Conservation (phyloP, 352 stramenopile genomes). For the Aphanomyces cochlioides region DNA sequence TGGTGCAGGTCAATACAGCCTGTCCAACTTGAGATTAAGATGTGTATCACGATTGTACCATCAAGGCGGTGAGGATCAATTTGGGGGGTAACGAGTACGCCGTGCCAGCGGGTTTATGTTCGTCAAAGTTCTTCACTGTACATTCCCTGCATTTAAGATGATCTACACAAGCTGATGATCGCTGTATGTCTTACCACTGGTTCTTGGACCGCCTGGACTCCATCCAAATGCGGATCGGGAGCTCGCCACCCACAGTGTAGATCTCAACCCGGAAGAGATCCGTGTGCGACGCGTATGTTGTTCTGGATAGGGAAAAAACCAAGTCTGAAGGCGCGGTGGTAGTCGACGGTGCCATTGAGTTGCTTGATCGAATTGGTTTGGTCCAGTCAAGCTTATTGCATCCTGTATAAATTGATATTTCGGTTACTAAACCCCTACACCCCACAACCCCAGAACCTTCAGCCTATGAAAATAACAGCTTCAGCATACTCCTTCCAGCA, state of each 20-base stretch:
- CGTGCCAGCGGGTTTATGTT: background rate
- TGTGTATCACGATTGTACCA: background rate
- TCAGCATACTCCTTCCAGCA: no score
- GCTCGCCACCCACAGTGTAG: background rate
- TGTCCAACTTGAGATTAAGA: background rate
- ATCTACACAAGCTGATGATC: background rate
- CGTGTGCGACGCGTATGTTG: constrained; percentile 2
- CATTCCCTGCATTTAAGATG: constrained; percentile 8
- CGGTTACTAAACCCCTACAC: no score
- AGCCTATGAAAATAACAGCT: no score
- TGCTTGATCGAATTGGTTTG: no score
- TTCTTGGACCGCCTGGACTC: constrained; percentile 11
- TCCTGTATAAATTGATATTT: no score
- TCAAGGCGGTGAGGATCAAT: background rate
- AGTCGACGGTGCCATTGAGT: background rate
- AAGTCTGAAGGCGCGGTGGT: background rate
- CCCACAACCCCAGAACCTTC: no score
- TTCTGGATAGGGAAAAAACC: background rate
- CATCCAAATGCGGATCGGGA: constrained; percentile 21
- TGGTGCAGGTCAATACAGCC: constrained; percentile 11
- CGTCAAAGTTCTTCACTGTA: constrained; percentile 14
- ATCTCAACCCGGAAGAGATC: constrained; percentile 17
- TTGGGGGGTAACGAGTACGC: background rate
- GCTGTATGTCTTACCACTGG: background rate
- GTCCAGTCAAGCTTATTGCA: no score